Evolutionary conservation across 345 rosid species (phyloP).

Genomic region (Rhizophora mangle): DNA sequence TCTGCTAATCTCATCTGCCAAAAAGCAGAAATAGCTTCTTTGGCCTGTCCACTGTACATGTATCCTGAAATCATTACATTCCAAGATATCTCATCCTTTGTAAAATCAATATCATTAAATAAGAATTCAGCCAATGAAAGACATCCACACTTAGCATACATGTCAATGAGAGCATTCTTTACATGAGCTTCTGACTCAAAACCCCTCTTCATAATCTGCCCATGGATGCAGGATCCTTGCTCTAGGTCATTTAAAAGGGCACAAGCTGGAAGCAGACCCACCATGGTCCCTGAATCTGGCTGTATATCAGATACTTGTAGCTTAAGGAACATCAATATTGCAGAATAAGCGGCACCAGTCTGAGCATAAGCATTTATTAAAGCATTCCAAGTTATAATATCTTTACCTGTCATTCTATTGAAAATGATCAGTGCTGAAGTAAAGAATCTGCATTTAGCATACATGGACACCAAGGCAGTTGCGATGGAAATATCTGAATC

Average conservation of each 20-base stretch:
- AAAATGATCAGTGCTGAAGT: slow-evolving; percentile 36
- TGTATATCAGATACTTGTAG: slow-evolving; percentile 34
- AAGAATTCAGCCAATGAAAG: slow-evolving; percentile 39
- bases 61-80: slow-evolving; percentile 56
- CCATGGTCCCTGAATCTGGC: slow-evolving; percentile 55
- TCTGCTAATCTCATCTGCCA: slow-evolving; percentile 42
- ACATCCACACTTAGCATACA: slow-evolving; percentile 55
- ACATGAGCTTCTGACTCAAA: slow-evolving; percentile 43
- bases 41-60: slow-evolving; percentile 49
- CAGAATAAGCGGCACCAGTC: slow-evolving; percentile 35
- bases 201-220: slow-evolving; percentile 42
- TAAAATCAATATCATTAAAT: slow-evolving; percentile 37
- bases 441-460: slow-evolving; percentile 46
- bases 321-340: slow-evolving; percentile 39
- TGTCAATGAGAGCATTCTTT: slow-evolving; percentile 50
- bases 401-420: slow-evolving; percentile 43
- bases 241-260: slow-evolving; percentile 36
- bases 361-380: slow-evolving; percentile 49
- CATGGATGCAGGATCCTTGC: slow-evolving; percentile 45
- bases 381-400: slow-evolving; percentile 57
- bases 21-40: slow-evolving; percentile 45
- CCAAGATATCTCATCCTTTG: slow-evolving; percentile 49
- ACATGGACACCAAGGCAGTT: slow-evolving; percentile 59
- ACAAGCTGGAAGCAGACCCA: slow-evolving; percentile 48
- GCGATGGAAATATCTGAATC: slow-evolving; percentile 42